Evolutionary conservation across 345 rosid species (phyloP), one percentile per base, ranked within the genome.

Genomic region (Eucalyptus rudis): DNA sequence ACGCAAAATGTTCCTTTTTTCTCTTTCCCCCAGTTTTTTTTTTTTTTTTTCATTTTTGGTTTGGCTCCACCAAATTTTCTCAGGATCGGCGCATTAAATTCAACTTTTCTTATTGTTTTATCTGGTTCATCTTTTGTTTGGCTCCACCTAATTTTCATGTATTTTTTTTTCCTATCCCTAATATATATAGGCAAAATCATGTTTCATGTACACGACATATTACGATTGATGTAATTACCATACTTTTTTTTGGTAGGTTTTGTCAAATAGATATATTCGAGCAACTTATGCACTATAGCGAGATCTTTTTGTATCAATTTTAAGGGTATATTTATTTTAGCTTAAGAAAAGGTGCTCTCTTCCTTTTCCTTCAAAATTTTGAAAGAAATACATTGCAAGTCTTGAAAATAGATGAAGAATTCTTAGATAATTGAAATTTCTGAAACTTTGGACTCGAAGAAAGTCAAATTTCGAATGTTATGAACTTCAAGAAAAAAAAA

Each of bases 301-400:
- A 12, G 8, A 27, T 62, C 4, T 62, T 27, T 62, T 13, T 0
- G 1, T 29, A 13, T 1, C n/a, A 29, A 12, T 1, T 27, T 6
- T 6, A 27, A 62, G 68, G 31, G 68, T 62, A 27, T 59, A 5
- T 25, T 59, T 27, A 27, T 59, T 59, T 59, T 59, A 11, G 4
- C 31, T 59, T 25, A 12, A 59, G 31, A 59, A 25, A 11, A 59
- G 2, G 8, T 0, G 1, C 16, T 59, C 7, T 25, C 31, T 27
- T 59, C 16, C 15, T 59, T 13, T 27, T 59, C 2, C 16, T 59
- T 27, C 0, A 0, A 0, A 59, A 25, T 59, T 59, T 27, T 1
- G 3, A 59, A 27, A 59, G 3, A 5, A 0, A 59, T 12, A 13
- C 4, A 12, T 12, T 13, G 8, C 1, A 17, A 29, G 16, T 62